Evolutionary conservation across 2,329 filamentous ascomycete species (phyloP).

Genomic region (Thielaviopsis ethacetica): DNA sequence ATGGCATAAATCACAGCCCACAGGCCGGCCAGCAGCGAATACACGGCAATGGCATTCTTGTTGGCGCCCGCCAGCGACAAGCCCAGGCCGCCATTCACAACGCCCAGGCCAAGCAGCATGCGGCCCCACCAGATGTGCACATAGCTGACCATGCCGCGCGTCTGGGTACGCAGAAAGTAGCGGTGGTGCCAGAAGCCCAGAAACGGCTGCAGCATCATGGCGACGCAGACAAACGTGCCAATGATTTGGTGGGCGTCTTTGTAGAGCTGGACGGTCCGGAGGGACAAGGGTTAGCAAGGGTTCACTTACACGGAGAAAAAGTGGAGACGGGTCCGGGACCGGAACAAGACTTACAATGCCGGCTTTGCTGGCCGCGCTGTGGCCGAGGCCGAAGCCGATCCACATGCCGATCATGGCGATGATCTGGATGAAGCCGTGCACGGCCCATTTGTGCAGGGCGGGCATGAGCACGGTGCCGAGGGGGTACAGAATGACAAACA

Average conservation of each 20-base stretch:
- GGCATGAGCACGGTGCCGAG: slow-evolving; percentile 45
- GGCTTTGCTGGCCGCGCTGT: slow-evolving; percentile 27
- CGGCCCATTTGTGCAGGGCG: slow-evolving; percentile 35
- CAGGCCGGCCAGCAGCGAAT: slow-evolving; percentile 37
- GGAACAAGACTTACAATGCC: slow-evolving; percentile 27
- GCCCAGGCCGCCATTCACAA: slow-evolving; percentile 48
- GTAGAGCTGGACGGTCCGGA: slow-evolving; percentile 29
- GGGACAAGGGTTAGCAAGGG: not conserved
- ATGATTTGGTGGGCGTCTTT: slow-evolving; percentile 36
- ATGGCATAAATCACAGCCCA: slow-evolving; percentile 20
- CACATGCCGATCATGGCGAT: slow-evolving; percentile 41
- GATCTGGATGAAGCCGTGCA: slow-evolving; percentile 41
- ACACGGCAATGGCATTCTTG: slow-evolving; percentile 31
- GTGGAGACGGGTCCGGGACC: no score
- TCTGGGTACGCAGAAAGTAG: slow-evolving; percentile 30
- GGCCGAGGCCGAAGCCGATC: slow-evolving; percentile 41
- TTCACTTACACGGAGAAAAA: not conserved
- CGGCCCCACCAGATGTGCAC: slow-evolving; percentile 48
- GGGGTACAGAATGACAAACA: slow-evolving; percentile 42
- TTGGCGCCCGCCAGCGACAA: slow-evolving; percentile 30
- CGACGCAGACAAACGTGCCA: slow-evolving; percentile 35
- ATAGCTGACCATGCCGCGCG: slow-evolving; percentile 35
- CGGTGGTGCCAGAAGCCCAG: slow-evolving; percentile 42
- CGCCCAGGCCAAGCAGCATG: slow-evolving; percentile 37
- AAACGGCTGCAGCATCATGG: slow-evolving; percentile 41